Percentiles rank a stretch among this genome's conserved stretches.
phyloP scores from a whole-genome alignment of 2,329 filamentous ascomycete genomes.

The Phoma sp. region DNA sequence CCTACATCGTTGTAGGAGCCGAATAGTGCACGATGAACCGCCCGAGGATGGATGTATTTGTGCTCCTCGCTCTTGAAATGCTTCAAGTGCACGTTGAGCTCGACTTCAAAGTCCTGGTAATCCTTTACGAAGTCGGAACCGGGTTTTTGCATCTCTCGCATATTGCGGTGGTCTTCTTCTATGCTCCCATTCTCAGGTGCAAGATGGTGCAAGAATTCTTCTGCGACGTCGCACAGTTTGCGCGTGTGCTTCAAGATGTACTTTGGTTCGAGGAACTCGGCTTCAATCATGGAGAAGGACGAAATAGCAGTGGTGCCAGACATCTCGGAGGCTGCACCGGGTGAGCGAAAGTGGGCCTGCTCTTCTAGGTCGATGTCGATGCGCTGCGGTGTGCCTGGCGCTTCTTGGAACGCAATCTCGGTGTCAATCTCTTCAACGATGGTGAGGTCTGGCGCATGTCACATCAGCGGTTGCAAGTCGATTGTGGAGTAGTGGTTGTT shows the following conservation, averaged over 20 bases:
- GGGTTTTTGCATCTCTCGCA: slow-evolving; percentile 40
- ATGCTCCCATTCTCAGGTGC: slow-evolving; percentile 35
- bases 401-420: slow-evolving; percentile 28
- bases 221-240: slow-evolving; percentile 41
- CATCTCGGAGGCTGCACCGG: slow-evolving; percentile 50
- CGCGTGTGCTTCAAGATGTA: slow-evolving; percentile 51
- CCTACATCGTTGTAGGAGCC: slow-evolving; percentile 31
- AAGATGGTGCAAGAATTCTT: slow-evolving; percentile 41
- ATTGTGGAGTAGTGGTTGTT: neutral
- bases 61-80: slow-evolving; percentile 48
- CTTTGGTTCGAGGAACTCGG: slow-evolving; percentile 50
- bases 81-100: slow-evolving; percentile 44
- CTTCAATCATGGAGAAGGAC: slow-evolving; percentile 54
- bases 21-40: slow-evolving; percentile 50
- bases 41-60: slow-evolving; percentile 50
- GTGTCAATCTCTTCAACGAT: slow-evolving; percentile 42
- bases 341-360: slow-evolving; percentile 32
- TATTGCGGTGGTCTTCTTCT: slow-evolving; percentile 28
- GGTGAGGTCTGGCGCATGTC: slow-evolving; percentile 37
- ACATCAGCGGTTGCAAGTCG: slow-evolving; percentile 19
- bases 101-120: slow-evolving; percentile 42
- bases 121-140: slow-evolving; percentile 50
- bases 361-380: slow-evolving; percentile 14
- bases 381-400: slow-evolving; percentile 32
- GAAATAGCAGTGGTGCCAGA: slow-evolving; percentile 57